Percentiles rank a stretch among this genome's conserved stretches.
Evolutionary conservation across 2,329 filamentous ascomycete species (phyloP).

Genomic region (Aspergillus fumigatus): DNA sequence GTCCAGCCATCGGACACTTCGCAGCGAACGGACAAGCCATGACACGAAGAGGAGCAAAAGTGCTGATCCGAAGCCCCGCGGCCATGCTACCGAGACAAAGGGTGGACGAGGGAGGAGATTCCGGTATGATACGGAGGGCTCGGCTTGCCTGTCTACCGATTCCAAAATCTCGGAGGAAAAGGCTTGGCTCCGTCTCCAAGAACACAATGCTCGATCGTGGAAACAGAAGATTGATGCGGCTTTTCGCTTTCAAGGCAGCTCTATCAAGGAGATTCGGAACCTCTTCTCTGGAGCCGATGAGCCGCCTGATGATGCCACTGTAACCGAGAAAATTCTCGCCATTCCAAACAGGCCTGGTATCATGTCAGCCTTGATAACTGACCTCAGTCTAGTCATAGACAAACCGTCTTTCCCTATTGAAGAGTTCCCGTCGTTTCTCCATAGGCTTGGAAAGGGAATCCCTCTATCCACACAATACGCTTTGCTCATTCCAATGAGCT

Average conservation of each 20-base stretch:
- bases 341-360: constrained; percentile 81
- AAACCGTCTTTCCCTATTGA: constrained; percentile 86
- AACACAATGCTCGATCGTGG: constrained; percentile 86
- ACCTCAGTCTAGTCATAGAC: constrained; percentile 79
- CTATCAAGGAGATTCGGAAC: constrained; percentile 73
- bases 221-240: constrained; percentile 81
- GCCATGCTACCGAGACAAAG: constrained; percentile 25
- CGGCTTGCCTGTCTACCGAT: constrained; percentile 65
- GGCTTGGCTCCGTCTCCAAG: constrained; percentile 69
- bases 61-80: constrained; percentile 44
- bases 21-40: constrained; percentile 35
- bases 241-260: constrained; percentile 62
- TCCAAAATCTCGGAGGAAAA: constrained; percentile 71
- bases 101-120: constrained; percentile 38
- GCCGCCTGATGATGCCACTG: constrained; percentile 73
- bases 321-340: constrained; percentile 78
- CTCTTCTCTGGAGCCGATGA: constrained; percentile 80
- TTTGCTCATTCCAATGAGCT: constrained; percentile 81
- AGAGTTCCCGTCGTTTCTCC: constrained; percentile 77
- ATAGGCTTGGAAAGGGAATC: constrained; percentile 94
- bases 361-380: constrained; percentile 73
- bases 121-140: constrained; percentile 75
- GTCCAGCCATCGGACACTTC: constrained; percentile 46
- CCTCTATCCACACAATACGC: constrained; percentile 87
- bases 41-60: constrained; percentile 52